These are phyloP conservation scores for Penicillium brasilianum DNA, from an alignment of 2,329 filamentous ascomycete genomes.

Conservation along the genomic window DNA sequence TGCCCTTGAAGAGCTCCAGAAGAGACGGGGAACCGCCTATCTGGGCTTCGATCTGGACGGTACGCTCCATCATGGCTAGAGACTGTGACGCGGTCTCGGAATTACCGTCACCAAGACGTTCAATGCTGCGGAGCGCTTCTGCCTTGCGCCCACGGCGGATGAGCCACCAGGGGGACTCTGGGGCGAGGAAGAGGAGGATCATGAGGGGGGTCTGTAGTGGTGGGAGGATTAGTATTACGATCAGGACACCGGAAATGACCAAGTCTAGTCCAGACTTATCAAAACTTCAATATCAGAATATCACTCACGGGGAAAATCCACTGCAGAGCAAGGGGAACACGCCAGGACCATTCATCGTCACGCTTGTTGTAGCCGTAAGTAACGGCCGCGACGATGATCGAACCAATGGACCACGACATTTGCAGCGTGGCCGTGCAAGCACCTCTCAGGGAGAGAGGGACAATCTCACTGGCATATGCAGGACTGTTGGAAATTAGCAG, in stretches of 20 bases:
- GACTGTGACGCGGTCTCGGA: constrained; percentile 27
- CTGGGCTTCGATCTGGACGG: constrained; percentile 38
- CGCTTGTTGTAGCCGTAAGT: constrained; percentile 31
- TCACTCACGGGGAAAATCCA: constrained; percentile 38
- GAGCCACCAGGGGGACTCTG: constrained; percentile 38
- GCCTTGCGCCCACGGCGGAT: constrained; percentile 34
- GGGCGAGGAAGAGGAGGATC: constrained; percentile 35
- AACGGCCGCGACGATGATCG: constrained; percentile 35
- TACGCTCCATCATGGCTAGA: constrained; percentile 41
- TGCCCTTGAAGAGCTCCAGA: constrained; percentile 41
- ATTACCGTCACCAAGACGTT: constrained; percentile 29
- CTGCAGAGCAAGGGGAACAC: constrained; percentile 35
- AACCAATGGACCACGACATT: constrained; percentile 39
- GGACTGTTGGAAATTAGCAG: constrained; percentile 39
- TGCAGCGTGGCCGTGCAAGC: constrained; percentile 36
- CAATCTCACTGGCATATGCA: constrained; percentile 38
- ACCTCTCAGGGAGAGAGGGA: constrained; percentile 34
- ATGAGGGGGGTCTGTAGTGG: constrained; percentile 33
- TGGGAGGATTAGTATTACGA: constrained; percentile 8
- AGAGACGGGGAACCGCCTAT: constrained; percentile 34
- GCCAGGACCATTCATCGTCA: constrained; percentile 33
- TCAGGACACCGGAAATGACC: background rate
- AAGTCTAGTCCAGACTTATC: background rate
- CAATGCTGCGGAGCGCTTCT: constrained; percentile 32
- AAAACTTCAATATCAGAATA: background rate